Percentiles rank a stretch among this genome's conserved stretches.
Evolutionary conservation across 2,329 filamentous ascomycete species (phyloP).

Genomic region (Colletotrichum sp.): DNA sequence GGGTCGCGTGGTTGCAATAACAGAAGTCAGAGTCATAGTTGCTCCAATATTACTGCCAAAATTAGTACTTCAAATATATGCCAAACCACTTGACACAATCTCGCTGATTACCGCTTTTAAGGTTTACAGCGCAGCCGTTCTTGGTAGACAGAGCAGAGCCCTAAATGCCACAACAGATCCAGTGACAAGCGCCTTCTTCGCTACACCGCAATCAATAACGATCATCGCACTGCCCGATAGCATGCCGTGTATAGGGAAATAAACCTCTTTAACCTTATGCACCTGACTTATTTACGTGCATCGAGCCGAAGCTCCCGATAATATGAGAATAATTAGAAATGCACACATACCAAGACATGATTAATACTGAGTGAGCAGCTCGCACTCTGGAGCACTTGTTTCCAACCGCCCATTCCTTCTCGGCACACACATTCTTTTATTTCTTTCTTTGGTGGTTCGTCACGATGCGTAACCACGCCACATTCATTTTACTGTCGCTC

Average conservation of each 20-base stretch:
- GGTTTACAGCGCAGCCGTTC: not conserved
- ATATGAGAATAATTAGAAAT: not conserved
- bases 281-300: not conserved
- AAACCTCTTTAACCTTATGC: not conserved
- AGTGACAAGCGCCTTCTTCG: not conserved
- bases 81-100: not conserved
- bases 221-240: not conserved
- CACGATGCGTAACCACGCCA: not conserved
- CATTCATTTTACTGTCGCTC: not conserved
- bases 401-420: not conserved
- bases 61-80: not conserved
- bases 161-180: not conserved
- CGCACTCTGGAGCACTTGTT: fast-evolving
- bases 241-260: not conserved
- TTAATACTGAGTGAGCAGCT: not conserved
- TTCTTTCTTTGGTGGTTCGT: not conserved
- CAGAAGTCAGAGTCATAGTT: not conserved
- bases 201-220: not conserved
- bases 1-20: not conserved
- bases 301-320: not conserved
- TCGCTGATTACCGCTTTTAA: not conserved
- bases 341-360: not conserved
- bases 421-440: not conserved
- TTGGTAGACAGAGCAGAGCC: not conserved
- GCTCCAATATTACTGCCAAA: not conserved